A percentile compares a stretch with the other conserved stretches of the same genome.
phyloP scores from a whole-genome alignment of 768 basidiomycete species.

The Mycena vulgaris region DNA sequence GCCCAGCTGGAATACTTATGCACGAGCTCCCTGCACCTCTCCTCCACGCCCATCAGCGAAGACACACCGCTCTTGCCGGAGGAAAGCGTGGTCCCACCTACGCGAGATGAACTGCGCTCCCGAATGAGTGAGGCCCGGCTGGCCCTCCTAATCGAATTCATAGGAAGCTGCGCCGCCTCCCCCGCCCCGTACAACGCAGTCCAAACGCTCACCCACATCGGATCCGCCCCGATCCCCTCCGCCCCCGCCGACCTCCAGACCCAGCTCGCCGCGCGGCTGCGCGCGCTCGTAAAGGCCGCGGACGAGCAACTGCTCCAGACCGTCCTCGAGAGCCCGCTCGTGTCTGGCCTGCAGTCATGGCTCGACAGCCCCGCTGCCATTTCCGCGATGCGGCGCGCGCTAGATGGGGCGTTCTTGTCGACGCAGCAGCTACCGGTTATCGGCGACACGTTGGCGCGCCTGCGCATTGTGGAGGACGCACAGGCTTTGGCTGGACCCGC shows the following conservation, averaged over 20 bases:
- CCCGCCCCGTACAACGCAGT: not conserved
- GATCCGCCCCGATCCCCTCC: not conserved
- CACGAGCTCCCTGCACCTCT: not conserved
- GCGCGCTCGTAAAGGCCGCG: not conserved
- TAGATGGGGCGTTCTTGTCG: not conserved
- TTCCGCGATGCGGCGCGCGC: not conserved
- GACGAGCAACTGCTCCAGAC: constrained; percentile 7
- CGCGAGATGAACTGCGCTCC: not conserved
- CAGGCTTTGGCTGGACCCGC: too few species aligned
- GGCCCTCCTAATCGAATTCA: constrained; percentile 15
- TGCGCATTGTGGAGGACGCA: not conserved
- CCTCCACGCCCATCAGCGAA: not conserved
- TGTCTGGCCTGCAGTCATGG: constrained; percentile 16
- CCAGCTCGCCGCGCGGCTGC: not conserved
- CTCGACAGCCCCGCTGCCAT: not conserved
- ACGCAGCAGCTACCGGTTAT: not conserved
- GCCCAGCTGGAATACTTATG: constrained; percentile 6
- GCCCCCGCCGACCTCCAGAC: not conserved
- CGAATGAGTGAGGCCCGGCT: constrained; percentile 5
- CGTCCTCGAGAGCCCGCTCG: constrained; percentile 16
- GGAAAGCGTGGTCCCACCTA: not conserved
- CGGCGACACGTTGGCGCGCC: not conserved
- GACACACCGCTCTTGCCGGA: too few species aligned
- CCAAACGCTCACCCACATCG: constrained; percentile 12
- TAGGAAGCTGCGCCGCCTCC: constrained; percentile 1